Evolutionary conservation across 108 stramenopile species (phyloP).

Genomic region (Stephanodiscus minutulus): DNA sequence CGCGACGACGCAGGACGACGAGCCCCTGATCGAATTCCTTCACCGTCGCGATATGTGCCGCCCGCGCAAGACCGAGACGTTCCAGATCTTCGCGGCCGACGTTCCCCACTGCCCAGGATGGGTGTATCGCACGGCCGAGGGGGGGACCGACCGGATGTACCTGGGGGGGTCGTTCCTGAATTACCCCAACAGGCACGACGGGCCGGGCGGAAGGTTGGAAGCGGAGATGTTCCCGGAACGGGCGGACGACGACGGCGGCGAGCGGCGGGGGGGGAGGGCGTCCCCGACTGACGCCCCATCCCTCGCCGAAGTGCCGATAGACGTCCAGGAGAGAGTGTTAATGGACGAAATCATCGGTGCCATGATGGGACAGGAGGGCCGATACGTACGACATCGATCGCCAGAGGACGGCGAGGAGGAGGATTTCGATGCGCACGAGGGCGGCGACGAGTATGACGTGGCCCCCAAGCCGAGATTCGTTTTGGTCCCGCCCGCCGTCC

Average conservation of each 20-base stretch:
- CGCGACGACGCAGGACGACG: conserved; percentile 41
- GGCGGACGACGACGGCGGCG: conserved; percentile 4
- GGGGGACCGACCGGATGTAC: conserved; percentile 49
- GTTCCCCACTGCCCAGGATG: conserved; percentile 71
- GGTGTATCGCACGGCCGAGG: conserved; percentile 53
- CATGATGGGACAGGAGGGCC: conserved; percentile 81
- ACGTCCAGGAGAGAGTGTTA: conserved; percentile 64
- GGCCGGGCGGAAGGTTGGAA: conserved; percentile 6
- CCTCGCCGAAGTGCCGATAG: conserved; percentile 31
- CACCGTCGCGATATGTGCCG: conserved; percentile 54
- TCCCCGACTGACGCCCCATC: conserved; percentile 1
- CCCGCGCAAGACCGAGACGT: conserved; percentile 60
- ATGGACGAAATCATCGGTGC: conserved; percentile 81
- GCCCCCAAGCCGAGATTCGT: conserved; percentile 10
- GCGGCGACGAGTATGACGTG: conserved; percentile 10
- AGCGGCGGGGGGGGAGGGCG: background rate
- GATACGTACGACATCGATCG: conserved; percentile 47
- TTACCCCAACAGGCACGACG: conserved; percentile 33
- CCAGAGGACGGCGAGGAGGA: conserved; percentile 18
- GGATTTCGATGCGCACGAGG: background rate
- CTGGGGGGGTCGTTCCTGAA: conserved; percentile 37
- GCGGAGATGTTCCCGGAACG: conserved; percentile 6
- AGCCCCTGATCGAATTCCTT: conserved; percentile 52
- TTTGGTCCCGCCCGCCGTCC: conserved; percentile 34
- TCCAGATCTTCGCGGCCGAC: conserved; percentile 54